Base-by-base conservation (phyloP, 176 grass and related monocot genomes). In the Puya raimondii region DNA sequence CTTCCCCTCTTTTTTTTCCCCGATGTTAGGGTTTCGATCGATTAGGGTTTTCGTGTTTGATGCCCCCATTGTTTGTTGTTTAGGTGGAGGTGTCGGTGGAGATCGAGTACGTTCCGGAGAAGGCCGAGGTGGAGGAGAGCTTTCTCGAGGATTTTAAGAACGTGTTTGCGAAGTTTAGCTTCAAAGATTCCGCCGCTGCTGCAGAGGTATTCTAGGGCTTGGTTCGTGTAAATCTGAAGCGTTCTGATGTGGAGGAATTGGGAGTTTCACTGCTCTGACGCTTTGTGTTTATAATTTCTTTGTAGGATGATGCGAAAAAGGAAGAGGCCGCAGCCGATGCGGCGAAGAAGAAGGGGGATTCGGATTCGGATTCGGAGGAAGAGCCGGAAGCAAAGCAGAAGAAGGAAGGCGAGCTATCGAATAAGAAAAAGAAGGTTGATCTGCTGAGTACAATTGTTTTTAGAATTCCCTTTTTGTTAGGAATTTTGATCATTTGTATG, bases 101-200 rank as follows among this genome's bases (percentile, higher is more conserved):
- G 71, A 76, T 97, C 9, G 93, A 97, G 79, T 97, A 90, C 72
- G 86, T 97, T 59, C 84, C 93, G 51, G 93, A 97, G 67, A 75
- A 85, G 74, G 76, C 86, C 12, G 88, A 97, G 66, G 63, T 97
- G 48, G 84, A 89, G 48, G 89, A 79, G 47, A 81, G 72, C 27
- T 52, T 92, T 3, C 78, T 92, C 12, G 89, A 86, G 26, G 88
- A 87, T 50, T 96, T 91, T 52, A 91, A 85, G 79, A 75, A 58
- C 69, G 79, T 92, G 53, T 85, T 97, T 42, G 93, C 89, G 17
- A 97, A 92, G 70, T 97, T 97, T 64, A 83, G 80, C 76, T 92
- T 97, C 89, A 89, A 73, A 70, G 89, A 90, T 48, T 16, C 81
- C 57, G 33, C 72, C 23, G 79, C 70, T 0, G 58, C 16, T 6